Evolutionary conservation across 345 rosid species (phyloP).

Genomic region (Melaleuca alternifolia): DNA sequence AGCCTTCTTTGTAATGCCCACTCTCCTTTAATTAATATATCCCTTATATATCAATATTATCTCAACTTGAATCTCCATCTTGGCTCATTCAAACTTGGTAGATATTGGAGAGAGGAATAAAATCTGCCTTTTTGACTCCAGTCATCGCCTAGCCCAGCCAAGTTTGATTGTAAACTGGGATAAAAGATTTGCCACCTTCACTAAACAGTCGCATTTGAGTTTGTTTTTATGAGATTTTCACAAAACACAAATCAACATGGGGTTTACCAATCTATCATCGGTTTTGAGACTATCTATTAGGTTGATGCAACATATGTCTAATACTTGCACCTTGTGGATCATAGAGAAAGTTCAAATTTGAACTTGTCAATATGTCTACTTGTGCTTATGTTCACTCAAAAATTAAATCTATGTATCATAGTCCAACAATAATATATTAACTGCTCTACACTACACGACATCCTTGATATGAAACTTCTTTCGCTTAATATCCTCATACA

Average conservation of each 20-base stretch:
- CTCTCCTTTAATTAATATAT: background rate
- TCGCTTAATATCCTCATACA: background rate
- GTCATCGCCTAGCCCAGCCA: background rate
- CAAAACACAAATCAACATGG: background rate
- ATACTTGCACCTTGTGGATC: background rate
- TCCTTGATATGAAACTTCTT: background rate
- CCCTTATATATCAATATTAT: background rate
- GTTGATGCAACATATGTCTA: rapidly evolving
- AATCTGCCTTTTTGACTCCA: background rate
- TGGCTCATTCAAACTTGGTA: background rate
- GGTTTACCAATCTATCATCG: background rate
- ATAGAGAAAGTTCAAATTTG: background rate
- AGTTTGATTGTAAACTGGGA: background rate
- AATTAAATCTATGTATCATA: background rate
- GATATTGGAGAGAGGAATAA: background rate
- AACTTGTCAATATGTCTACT: background rate
- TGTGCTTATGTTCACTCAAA: background rate
- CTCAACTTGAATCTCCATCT: background rate
- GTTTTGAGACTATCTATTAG: background rate
- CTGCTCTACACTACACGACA: background rate
- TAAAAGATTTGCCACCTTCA: background rate
- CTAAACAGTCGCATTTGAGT: background rate
- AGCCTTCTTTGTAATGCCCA: background rate
- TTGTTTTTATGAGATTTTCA: background rate
- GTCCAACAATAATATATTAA: background rate